Base-by-base conservation (phyloP, 75 land plant species). In the Pinus albicaulis region DNA sequence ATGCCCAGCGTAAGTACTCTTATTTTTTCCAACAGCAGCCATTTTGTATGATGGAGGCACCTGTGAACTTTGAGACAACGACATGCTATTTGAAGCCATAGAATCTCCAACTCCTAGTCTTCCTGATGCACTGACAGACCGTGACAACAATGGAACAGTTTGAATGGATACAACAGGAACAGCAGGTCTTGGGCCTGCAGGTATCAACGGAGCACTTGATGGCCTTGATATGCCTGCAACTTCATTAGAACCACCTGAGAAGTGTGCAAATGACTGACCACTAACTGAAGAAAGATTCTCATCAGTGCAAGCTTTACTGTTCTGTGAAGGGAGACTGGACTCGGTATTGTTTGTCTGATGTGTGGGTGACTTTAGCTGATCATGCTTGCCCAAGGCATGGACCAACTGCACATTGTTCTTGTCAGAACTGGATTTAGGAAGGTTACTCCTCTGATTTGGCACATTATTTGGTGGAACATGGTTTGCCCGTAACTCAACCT, bases 91-190 rank as follows among this genome's bases (percentile, higher is more conserved):
- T 8, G 53, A 71, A 23, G 59, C 28, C 70, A 64, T 56, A 6
- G 83, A 64, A n/a, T 95, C 93, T 17, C 36, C 62, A 55, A 59
- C 83, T 55, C 80, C 92, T 62, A 95, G 76, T 53, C 97, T 77
- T n/a, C 94, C 99, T 76, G 94, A 82, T 56, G 92, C 98, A 89
- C 99, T 96, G 14, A 83, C 83, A 0, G 99, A 92, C 25, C 98
- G 88, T 26, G 99, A 81, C 36, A 96, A 79, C 6, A 57, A 34
- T 26, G 95, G 89, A 11, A 83, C 23, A 17, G 80, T 57, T 62
- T 86, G 86, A 59, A 76, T 85, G 58, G 74, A 68, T 25, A 83
- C 80, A 72, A 76, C 82, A 52, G 93, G 80, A 34, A 86, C 70
- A 68, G 72, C 56, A 20, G 88, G 85, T 56, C 88, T 76, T 17